A percentile compares a stretch with the other conserved stretches of the same genome.
These are phyloP conservation scores for Botrytis aclada DNA, from an alignment of 2,329 filamentous ascomycete species.

Conservation along the genomic window DNA sequence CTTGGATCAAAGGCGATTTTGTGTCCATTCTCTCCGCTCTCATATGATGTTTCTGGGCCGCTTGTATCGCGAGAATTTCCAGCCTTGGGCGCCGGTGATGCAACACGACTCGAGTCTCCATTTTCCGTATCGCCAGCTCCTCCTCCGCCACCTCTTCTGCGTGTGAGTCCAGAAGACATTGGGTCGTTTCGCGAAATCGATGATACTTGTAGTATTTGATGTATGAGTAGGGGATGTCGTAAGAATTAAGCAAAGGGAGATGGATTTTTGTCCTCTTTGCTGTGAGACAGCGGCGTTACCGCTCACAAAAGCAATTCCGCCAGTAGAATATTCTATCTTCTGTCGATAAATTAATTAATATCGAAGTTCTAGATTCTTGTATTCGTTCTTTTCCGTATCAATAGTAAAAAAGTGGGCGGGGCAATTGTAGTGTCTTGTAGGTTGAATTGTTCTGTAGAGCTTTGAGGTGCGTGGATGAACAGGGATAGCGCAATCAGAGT, in stretches of 20 bases:
- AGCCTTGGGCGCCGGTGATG: constrained; percentile 62
- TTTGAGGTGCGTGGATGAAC: constrained; percentile 14
- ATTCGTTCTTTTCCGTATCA: constrained; percentile 6
- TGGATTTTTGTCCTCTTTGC: constrained; percentile 16
- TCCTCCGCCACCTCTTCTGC: constrained; percentile 66
- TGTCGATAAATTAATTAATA: neutral
- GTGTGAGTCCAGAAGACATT: constrained; percentile 56
- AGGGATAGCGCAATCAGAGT: constrained; percentile 17
- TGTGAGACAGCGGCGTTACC: constrained; percentile 20
- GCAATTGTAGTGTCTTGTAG: constrained; percentile 17
- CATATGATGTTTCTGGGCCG: constrained; percentile 77
- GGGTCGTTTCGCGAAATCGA: constrained; percentile 14
- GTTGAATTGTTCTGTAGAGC: constrained; percentile 20
- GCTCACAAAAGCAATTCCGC: constrained; percentile 19
- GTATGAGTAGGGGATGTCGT: constrained; percentile 23
- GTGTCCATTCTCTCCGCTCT: constrained; percentile 91
- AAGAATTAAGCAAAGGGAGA: constrained; percentile 29
- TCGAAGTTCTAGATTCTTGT: neutral
- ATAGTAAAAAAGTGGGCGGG: constrained; percentile 19
- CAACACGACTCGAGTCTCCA: constrained; percentile 62
- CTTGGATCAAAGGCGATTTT: constrained; percentile 97
- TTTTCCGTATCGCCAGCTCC: constrained; percentile 60
- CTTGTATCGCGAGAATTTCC: constrained; percentile 54
- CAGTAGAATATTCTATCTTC: constrained; percentile 12
- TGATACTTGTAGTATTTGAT: constrained; percentile 20